These are phyloP conservation scores for Nakaseomyces uthaithaninus DNA, from an alignment of 1,139 yeast species.

Conservation along the genomic window DNA sequence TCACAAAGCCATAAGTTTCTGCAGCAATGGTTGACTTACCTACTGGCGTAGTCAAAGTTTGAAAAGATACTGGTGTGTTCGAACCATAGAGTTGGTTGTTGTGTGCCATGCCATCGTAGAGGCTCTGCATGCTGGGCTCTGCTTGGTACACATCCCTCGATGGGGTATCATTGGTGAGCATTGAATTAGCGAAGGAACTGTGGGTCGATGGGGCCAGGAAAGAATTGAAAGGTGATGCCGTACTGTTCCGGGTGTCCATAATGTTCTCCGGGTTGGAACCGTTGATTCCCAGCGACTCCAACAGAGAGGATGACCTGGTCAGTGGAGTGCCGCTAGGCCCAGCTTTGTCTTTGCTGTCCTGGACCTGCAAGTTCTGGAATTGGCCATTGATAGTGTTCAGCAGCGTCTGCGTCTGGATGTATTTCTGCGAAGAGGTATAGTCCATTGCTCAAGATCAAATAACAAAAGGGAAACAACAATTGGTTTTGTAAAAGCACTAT, in stretches of 20 bases:
- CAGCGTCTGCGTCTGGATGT: slow-evolving; percentile 5
- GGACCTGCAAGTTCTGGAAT: slow-evolving; percentile 16
- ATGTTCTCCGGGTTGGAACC: not conserved
- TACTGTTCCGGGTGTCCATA: not conserved
- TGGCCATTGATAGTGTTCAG: slow-evolving; percentile 15
- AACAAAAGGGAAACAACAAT: not conserved
- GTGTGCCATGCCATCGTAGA: slow-evolving; percentile 74
- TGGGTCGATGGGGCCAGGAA: not conserved
- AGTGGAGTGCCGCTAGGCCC: slow-evolving; percentile 6
- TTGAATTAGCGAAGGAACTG: not conserved
- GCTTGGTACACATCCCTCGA: not conserved
- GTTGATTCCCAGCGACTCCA: slow-evolving; percentile 20
- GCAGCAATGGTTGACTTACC: not conserved
- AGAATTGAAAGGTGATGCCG: not conserved
- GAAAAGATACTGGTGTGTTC: slow-evolving; percentile 1
- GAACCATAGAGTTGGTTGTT: slow-evolving; percentile 39
- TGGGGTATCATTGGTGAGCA: not conserved
- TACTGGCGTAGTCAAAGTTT: not conserved
- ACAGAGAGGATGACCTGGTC: slow-evolving; percentile 20
- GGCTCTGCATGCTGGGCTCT: slow-evolving; percentile 46
- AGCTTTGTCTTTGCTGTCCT: slow-evolving; percentile 3
- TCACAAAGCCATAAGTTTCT: slow-evolving; percentile 4
- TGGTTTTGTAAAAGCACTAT: too few relatives aligned
- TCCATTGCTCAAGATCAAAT: too few relatives aligned
- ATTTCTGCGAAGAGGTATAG: slow-evolving; percentile 2